Evolutionary conservation across 192 early-diverging fungal genomes (phyloP).

Genomic region (Allomyces arbusculus): DNA sequence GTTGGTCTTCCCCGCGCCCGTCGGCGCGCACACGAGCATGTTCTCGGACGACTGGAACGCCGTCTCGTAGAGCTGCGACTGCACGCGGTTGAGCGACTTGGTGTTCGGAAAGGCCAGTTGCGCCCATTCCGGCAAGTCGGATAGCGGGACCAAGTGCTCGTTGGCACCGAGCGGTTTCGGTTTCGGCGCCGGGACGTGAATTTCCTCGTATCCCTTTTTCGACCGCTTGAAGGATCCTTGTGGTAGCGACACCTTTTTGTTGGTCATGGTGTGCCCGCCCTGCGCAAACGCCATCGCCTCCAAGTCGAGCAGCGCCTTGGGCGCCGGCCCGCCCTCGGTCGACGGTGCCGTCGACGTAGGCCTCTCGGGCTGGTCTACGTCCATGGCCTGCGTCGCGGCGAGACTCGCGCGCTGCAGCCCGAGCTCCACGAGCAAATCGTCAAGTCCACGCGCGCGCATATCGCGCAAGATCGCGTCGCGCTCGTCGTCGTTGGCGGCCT

Average conservation of each 20-base stretch:
- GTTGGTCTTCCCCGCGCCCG: slow-evolving; percentile 97
- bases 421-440: slow-evolving; percentile 52
- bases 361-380: slow-evolving; percentile 26
- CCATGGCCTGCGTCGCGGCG: slow-evolving; percentile 33
- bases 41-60: slow-evolving; percentile 82
- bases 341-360: slow-evolving; percentile 4
- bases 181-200: slow-evolving; percentile 80
- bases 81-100: slow-evolving; percentile 67
- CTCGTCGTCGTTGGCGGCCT: slow-evolving; percentile 41
- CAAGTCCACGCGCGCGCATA: slow-evolving; percentile 45
- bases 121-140: slow-evolving; percentile 57
- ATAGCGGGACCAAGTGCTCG: slow-evolving; percentile 45
- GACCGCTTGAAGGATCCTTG: slow-evolving; percentile 76
- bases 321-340: slow-evolving; percentile 7
- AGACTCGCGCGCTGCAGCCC: slow-evolving; percentile 25
- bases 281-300: slow-evolving; percentile 70
- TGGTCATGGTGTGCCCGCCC: slow-evolving; percentile 94
- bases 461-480: slow-evolving; percentile 30
- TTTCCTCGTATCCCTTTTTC: slow-evolving; percentile 82
- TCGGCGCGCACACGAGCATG: slow-evolving; percentile 92
- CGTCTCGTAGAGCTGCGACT: slow-evolving; percentile 67
- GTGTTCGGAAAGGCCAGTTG: slow-evolving; percentile 48
- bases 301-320: slow-evolving; percentile 43
- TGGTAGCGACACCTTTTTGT: slow-evolving; percentile 80
- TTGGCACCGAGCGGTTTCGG: slow-evolving; percentile 32